Conservation (phyloP, 176 grass and related monocot genomes). For the Oryza rufipogon region DNA sequence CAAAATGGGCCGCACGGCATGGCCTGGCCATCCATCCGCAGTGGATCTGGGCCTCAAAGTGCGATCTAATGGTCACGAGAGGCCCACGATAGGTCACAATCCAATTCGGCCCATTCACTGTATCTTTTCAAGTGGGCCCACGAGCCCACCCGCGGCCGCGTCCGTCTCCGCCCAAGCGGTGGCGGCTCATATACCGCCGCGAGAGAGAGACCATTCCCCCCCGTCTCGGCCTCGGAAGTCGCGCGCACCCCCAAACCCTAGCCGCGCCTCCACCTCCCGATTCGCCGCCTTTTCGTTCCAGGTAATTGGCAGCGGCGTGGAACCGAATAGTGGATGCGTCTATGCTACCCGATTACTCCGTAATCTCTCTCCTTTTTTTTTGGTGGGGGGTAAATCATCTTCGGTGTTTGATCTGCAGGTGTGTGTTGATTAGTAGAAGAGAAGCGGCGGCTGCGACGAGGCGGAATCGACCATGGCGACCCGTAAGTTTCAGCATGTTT, state of each 20-base stretch:
- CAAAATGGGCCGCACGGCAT: no score
- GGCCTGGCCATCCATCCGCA: no score
- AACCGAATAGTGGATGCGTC: background rate
- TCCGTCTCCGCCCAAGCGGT: no score
- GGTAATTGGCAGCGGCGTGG: background rate
- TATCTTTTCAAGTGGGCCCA: background rate
- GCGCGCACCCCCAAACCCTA: slow-evolving; percentile 26
- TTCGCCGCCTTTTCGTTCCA: background rate
- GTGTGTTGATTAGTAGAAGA: background rate
- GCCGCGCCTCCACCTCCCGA: slow-evolving; percentile 8
- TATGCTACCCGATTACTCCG: background rate
- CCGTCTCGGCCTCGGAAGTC: background rate
- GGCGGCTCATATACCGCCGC: slow-evolving; percentile 16
- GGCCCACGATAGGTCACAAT: background rate
- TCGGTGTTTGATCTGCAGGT: slow-evolving; percentile 49
- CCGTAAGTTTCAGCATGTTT: slow-evolving; percentile 22
- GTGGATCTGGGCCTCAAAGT: background rate
- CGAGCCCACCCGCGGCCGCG: background rate
- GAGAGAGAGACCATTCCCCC: background rate
- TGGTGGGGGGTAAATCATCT: background rate
- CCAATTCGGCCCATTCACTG: background rate
- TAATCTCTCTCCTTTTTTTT: background rate
- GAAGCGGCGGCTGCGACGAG: slow-evolving; percentile 19
- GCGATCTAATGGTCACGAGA: background rate
- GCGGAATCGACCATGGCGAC: slow-evolving; percentile 51